phyloP scores from a whole-genome alignment of 2,329 filamentous ascomycete species.

The Zasmidium cellare region DNA sequence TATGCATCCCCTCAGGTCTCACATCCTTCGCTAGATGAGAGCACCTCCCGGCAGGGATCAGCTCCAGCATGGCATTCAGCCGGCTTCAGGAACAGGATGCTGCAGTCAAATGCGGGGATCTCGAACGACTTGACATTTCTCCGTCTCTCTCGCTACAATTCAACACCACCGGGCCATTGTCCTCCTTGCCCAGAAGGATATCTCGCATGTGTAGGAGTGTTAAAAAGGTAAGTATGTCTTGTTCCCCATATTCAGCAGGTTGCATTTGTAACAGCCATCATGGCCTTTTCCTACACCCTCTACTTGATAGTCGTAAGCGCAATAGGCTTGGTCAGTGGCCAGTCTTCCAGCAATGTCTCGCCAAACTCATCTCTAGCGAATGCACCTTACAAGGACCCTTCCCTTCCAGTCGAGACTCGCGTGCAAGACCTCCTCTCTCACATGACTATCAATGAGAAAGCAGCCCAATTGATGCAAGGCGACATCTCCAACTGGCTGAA shows the following conservation, averaged over 20 bases:
- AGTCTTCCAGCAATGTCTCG: neutral
- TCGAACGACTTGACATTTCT: neutral
- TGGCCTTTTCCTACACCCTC: neutral
- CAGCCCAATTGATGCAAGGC: slow-evolving; percentile 62
- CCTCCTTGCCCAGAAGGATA: neutral
- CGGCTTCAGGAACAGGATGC: neutral
- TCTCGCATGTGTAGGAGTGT: neutral
- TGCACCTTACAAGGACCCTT: slow-evolving; percentile 54
- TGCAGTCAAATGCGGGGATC: neutral
- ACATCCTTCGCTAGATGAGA: too few species aligned
- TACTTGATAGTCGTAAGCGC: neutral
- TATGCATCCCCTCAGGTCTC: too few species aligned
- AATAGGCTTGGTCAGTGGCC: neutral
- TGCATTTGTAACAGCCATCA: neutral
- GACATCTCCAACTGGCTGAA: slow-evolving; percentile 75
- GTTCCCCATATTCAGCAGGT: neutral
- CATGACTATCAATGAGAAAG: slow-evolving; percentile 76
- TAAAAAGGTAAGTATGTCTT: neutral
- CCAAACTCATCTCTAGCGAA: slow-evolving; percentile 32
- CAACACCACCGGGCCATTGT: neutral
- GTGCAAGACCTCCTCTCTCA: slow-evolving; percentile 67
- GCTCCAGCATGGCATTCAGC: neutral
- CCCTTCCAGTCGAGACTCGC: slow-evolving; percentile 62
- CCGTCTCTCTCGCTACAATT: neutral
- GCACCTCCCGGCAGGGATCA: neutral